A percentile compares a stretch with the other conserved stretches of the same genome.
phyloP scores from a whole-genome alignment of 108 stramenopile species.

The Pelagomonas calceolata region DNA sequence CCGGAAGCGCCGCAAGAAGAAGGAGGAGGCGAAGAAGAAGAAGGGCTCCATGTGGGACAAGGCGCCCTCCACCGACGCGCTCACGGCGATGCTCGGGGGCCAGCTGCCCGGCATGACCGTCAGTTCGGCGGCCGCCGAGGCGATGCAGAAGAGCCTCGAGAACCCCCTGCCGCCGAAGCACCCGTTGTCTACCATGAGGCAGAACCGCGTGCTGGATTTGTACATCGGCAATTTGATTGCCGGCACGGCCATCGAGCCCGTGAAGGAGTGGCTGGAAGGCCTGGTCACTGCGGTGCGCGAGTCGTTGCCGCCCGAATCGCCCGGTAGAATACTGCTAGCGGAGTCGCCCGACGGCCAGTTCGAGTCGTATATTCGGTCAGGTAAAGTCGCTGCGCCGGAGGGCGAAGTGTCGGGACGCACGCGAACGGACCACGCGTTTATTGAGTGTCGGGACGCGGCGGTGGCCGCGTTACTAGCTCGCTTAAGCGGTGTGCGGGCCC shows the following conservation, averaged over 20 bases:
- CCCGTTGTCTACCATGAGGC: background rate
- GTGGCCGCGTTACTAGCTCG: background rate
- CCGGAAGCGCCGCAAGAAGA: no score
- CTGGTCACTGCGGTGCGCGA: background rate
- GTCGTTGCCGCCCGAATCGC: background rate
- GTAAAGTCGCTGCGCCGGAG: background rate
- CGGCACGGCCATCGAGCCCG: background rate
- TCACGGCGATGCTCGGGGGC: no score
- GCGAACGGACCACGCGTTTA: background rate
- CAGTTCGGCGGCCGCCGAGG: no score
- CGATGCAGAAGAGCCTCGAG: no score
- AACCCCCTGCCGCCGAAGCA: no score
- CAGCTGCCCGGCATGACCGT: no score
- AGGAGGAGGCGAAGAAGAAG: no score
- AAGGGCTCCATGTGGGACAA: no score
- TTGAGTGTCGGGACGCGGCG: background rate
- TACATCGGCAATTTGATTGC: background rate
- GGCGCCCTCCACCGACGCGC: no score
- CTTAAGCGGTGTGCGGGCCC: background rate
- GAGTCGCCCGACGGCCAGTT: no score
- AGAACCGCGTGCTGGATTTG: background rate
- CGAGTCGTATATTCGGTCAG: no score
- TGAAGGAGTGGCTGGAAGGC: background rate
- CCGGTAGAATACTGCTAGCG: no score
- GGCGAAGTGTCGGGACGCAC: background rate